Conservation (phyloP, 208 protist genomes). For the Trichomonas vaginalis region DNA sequence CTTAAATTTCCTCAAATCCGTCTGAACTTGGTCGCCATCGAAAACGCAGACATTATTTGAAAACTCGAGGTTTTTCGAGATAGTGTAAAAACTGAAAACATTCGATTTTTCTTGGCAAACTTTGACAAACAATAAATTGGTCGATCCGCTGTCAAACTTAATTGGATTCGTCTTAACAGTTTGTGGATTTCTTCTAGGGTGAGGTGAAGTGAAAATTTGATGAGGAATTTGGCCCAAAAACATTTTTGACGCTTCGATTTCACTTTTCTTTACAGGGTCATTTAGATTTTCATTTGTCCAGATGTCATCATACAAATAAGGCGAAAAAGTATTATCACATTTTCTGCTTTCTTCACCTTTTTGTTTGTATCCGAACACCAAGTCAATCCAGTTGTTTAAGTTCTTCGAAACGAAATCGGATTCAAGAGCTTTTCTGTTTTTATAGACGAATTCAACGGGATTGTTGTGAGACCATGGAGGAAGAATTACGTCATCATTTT, state of each 20-base stretch:
- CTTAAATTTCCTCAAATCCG: no score
- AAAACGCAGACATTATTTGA: no score
- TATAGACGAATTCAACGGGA: background rate
- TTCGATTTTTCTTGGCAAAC: no score
- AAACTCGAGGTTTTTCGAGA: no score
- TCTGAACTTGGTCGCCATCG: no score
- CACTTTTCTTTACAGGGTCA: background rate
- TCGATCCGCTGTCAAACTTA: background rate
- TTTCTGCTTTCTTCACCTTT: background rate
- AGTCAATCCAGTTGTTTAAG: background rate
- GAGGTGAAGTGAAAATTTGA: background rate
- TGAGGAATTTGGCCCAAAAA: background rate
- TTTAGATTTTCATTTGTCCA: background rate
- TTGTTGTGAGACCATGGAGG: background rate
- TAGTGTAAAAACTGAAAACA: no score
- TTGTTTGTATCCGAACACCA: background rate
- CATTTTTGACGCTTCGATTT: background rate
- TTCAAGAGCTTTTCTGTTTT: background rate
- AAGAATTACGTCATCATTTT: background rate
- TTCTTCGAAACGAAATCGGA: background rate
- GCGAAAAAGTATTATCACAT: background rate
- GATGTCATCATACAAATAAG: background rate
- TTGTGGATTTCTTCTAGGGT: background rate
- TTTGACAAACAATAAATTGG: no score
- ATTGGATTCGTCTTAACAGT: background rate